Evolutionary conservation across 129 eudicot species (phyloP).

Genomic region (Lactuca saligna): DNA sequence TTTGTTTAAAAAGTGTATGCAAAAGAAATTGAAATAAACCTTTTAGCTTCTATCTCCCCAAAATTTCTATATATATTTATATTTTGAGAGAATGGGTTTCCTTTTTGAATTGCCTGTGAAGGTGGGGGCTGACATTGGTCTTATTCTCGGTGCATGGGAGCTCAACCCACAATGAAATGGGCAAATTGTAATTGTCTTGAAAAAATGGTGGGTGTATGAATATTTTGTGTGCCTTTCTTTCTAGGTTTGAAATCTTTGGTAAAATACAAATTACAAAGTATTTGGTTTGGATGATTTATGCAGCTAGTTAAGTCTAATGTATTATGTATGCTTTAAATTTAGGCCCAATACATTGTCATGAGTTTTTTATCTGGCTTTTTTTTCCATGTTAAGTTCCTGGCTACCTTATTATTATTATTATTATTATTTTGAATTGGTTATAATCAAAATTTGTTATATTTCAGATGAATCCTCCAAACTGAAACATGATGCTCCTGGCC

Average conservation of each 20-base stretch:
- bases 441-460: constrained; percentile 21
- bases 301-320: not conserved
- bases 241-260: constrained; percentile 26
- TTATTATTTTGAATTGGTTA: constrained; percentile 1
- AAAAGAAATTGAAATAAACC: constrained; percentile 19
- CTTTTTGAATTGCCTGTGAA: constrained; percentile 89
- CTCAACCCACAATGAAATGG: constrained; percentile 77
- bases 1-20: constrained; percentile 5
- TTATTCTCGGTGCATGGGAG: constrained; percentile 88
- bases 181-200: constrained; percentile 71
- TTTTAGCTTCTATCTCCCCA: not conserved
- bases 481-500: constrained; percentile 87
- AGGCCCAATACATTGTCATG: not conserved
- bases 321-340: constrained; percentile 9
- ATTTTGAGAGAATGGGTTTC: constrained; percentile 71
- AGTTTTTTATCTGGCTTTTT: not conserved
- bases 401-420: not conserved
- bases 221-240: constrained; percentile 38
- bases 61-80: constrained; percentile 29
- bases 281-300: constrained; percentile 9
- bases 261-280: constrained; percentile 21
- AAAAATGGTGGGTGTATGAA: constrained; percentile 81
- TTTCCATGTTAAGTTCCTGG: not conserved
- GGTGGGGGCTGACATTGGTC: constrained; percentile 90
- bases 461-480: constrained; percentile 84